phyloP scores from a whole-genome alignment of 257 asterid genomes.

The Solanum arcanum region DNA sequence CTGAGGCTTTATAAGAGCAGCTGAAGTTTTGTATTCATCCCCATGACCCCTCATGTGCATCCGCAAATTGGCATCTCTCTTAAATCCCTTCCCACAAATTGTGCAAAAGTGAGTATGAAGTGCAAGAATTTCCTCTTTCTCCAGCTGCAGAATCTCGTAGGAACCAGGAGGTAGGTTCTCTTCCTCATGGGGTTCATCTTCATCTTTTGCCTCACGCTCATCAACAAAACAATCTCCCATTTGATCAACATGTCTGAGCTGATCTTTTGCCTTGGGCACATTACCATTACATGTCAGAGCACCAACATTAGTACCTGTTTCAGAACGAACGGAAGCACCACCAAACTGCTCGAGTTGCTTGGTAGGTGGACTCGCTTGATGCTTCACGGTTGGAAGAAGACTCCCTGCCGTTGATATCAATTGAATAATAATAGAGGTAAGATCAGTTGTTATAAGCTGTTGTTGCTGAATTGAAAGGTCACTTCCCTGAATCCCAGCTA shows the following conservation, averaged over 20 bases:
- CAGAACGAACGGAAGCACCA: background rate
- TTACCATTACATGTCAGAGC: slow-evolving; percentile 8
- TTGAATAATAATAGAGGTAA: slow-evolving; percentile 80
- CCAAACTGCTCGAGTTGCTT: slow-evolving; percentile 27
- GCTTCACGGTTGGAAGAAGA: slow-evolving; percentile 71
- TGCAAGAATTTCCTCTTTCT: slow-evolving; percentile 92
- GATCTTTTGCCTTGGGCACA: slow-evolving; percentile 40
- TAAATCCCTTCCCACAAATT: slow-evolving; percentile 86
- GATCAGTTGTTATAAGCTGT: slow-evolving; percentile 84
- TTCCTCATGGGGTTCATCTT: slow-evolving; percentile 76
- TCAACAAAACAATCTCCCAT: slow-evolving; percentile 18
- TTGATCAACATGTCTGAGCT: slow-evolving; percentile 15
- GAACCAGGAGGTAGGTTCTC: slow-evolving; percentile 90
- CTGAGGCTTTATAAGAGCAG: slow-evolving; percentile 84
- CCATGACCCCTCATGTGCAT: slow-evolving; percentile 99
- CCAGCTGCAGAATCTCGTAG: slow-evolving; percentile 81
- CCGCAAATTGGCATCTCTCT: slow-evolving; percentile 83
- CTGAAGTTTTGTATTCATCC: slow-evolving; percentile 88
- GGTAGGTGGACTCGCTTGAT: slow-evolving; percentile 11
- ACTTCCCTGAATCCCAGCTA: slow-evolving; percentile 26
- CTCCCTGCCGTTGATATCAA: slow-evolving; percentile 88
- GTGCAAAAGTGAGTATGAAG: slow-evolving; percentile 95
- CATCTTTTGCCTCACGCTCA: slow-evolving; percentile 74
- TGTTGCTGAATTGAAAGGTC: slow-evolving; percentile 65
- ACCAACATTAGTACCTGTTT: background rate